Conservation (phyloP, 2,329 filamentous ascomycete genomes). For the Claviceps purpurea region DNA sequence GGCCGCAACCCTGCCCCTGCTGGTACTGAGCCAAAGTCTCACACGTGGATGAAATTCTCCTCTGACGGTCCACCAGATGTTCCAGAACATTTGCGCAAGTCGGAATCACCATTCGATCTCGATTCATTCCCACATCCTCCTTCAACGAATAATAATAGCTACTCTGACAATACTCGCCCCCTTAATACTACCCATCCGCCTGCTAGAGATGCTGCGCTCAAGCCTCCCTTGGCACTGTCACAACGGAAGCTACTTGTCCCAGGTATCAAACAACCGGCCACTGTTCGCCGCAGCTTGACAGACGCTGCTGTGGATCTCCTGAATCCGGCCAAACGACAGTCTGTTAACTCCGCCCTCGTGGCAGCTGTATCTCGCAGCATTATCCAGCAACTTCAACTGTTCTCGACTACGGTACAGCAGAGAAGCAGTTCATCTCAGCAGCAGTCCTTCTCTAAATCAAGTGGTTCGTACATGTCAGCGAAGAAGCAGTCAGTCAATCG, state of each 20-base stretch:
- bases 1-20: neutral
- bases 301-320: conserved; percentile 7
- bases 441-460: neutral
- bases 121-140: conserved; percentile 13
- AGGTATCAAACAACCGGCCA: neutral
- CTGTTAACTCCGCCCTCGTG: conserved; percentile 26
- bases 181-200: neutral
- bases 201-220: neutral
- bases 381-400: conserved; percentile 30
- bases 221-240: conserved; percentile 5
- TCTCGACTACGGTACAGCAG: conserved; percentile 14
- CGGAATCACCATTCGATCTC: conserved; percentile 12
- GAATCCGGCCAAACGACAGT: conserved; percentile 15
- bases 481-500: conserved; percentile 27
- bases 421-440: neutral
- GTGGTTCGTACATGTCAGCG: conserved; percentile 29
- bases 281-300: conserved; percentile 5
- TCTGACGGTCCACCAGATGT: neutral
- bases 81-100: conserved; percentile 1
- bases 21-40: neutral
- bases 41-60: neutral
- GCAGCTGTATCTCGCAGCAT: conserved; percentile 32
- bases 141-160: conserved; percentile 2
- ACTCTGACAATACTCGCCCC: neutral
- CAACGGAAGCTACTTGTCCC: conserved; percentile 3